phyloP scores from a whole-genome alignment of 768 basidiomycete species.

The Serendipita sp. region DNA sequence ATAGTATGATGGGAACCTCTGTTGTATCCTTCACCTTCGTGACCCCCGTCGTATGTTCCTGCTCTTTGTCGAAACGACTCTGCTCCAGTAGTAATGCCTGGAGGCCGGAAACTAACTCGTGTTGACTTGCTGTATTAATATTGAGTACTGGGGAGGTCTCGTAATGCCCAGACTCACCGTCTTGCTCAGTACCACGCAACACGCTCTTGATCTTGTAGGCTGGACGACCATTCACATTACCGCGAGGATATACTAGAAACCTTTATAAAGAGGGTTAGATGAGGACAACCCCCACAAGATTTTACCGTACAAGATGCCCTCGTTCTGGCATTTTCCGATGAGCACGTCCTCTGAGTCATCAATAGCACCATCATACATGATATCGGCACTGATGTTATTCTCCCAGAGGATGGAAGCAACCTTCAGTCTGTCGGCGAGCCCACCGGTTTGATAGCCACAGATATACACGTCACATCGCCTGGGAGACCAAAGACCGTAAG shows the following conservation, averaged over 20 bases:
- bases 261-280: conserved; percentile 16
- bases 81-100: conserved; percentile 67
- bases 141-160: too few species aligned
- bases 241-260: conserved; percentile 36
- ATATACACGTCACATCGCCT: conserved; percentile 77
- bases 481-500: conserved; percentile 84
- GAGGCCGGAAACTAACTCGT: conserved; percentile 59
- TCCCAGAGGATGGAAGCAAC: conserved; percentile 63
- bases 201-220: conserved; percentile 76
- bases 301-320: conserved; percentile 60
- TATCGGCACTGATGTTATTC: conserved; percentile 66
- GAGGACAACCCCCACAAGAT: background rate
- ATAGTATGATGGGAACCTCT: conserved; percentile 44
- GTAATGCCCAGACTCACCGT: conserved; percentile 28
- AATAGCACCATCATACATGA: conserved; percentile 70
- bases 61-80: conserved; percentile 44
- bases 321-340: conserved; percentile 49
- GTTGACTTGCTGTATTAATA: conserved; percentile 32
- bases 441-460: conserved; percentile 33
- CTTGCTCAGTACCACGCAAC: conserved; percentile 58
- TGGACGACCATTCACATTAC: conserved; percentile 38
- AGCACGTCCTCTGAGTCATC: conserved; percentile 44
- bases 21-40: conserved; percentile 22
- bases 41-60: conserved; percentile 22
- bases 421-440: conserved; percentile 62